Evolutionary conservation across 306 rosid genomes (phyloP), one percentile per base, ranked within the genome.

Genomic region (Lathyrus aphaca): DNA sequence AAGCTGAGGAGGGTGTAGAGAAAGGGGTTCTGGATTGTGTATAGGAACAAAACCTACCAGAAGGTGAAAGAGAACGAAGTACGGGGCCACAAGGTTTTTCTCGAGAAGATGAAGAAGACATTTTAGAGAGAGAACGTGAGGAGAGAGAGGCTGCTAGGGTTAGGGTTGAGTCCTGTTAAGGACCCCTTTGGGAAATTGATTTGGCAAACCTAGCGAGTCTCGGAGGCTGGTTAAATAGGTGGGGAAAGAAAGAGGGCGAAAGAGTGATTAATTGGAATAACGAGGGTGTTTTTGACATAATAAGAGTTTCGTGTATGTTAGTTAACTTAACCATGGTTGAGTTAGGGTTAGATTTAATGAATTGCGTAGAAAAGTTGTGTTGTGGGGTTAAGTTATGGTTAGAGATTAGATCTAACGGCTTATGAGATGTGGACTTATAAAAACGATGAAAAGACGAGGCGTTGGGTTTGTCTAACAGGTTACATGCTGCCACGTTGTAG

Each of bases 201-300:
- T 95, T 86, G 95, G 96, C 99, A 95, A 95, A 91, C 97, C 96
- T 77, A 74, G 48, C 74, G 95, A 79, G 88, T 89, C 87, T 91
- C 88, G 45, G 85, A 69, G 81, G 91, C 80, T 17, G 69, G 0
- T 78, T 91, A 79, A 82, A 91, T 89, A 91, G 97, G 12, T 65
- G 12, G 2, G 23, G 10, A 40, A 8, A 1, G 5, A 2, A 7
- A 0, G 6, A 70, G 87, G 82, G 75, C 1, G 4, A 51, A 60
- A n/a, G 68, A 10, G 94, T 82, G 76, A 86, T 42, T 79, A 49
- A 11, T 0, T 0, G 4, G 10, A 9, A 6, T 1, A 10, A 0
- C 0, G 11, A 58, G 85, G 88, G 80, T 1, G 6, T 25, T 69
- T 5, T 10, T 10, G 88, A 39, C 48, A 11, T 27, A 38, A 30